These are phyloP conservation scores for Gleditsia sinensis DNA, from an alignment of 306 rosid species.

Conservation along the genomic window DNA sequence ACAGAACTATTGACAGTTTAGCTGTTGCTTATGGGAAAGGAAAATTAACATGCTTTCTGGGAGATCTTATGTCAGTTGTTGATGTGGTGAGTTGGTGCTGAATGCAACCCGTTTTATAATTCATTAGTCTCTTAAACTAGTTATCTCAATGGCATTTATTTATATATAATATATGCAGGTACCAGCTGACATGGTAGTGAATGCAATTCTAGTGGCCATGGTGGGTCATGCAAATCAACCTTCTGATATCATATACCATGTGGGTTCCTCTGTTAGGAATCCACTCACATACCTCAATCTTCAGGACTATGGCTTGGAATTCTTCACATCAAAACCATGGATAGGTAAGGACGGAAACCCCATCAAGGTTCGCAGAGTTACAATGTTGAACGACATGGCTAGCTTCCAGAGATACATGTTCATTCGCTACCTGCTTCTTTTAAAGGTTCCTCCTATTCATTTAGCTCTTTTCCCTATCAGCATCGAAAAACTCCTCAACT, in stretches of 20 bases:
- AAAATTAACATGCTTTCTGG: slow-evolving; percentile 63
- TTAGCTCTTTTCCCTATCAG: background rate
- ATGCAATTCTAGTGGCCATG: slow-evolving; percentile 67
- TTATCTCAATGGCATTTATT: background rate
- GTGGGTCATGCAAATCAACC: slow-evolving; percentile 56
- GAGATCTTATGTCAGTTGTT: slow-evolving; percentile 42
- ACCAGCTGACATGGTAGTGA: slow-evolving; percentile 89
- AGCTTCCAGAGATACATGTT: slow-evolving; percentile 71
- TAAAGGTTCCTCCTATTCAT: slow-evolving; percentile 56
- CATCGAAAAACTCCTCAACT: too few relatives aligned
- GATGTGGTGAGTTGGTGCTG: slow-evolving; percentile 63
- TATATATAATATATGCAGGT: slow-evolving; percentile 48
- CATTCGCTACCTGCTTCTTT: slow-evolving; percentile 61
- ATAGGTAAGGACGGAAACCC: slow-evolving; percentile 65
- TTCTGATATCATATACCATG: slow-evolving; percentile 52
- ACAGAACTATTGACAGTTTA: slow-evolving; percentile 80
- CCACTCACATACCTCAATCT: slow-evolving; percentile 38
- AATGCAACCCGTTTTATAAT: background rate
- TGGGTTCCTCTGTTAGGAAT: slow-evolving; percentile 68
- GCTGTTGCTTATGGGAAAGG: slow-evolving; percentile 79
- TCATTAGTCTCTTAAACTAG: background rate
- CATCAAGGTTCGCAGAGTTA: slow-evolving; percentile 55
- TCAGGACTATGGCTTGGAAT: slow-evolving; percentile 47
- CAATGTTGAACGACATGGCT: slow-evolving; percentile 52
- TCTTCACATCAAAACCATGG: slow-evolving; percentile 72